A percentile compares a stretch with the other conserved stretches of the same genome.
Evolutionary conservation across 768 basidiomycete genomes (phyloP).

Genomic region (Mrakia blollopis): DNA sequence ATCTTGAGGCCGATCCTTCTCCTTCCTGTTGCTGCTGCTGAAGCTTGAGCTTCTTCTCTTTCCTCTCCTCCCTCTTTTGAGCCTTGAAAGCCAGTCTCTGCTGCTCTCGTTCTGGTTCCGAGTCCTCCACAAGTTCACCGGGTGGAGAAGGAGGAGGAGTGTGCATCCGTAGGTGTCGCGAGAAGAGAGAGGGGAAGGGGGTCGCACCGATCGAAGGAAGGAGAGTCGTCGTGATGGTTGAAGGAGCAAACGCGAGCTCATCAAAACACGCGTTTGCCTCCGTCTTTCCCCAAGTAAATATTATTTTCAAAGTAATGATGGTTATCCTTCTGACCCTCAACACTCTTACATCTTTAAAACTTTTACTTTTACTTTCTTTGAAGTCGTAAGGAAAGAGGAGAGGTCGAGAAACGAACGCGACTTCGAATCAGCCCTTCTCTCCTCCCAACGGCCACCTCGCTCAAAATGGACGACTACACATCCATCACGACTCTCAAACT

Average conservation of each 20-base stretch:
- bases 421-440: too few relatives aligned
- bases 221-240: background rate
- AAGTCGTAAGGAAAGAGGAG: too few relatives aligned
- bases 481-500: too few relatives aligned
- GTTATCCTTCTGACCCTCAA: too few relatives aligned
- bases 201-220: background rate
- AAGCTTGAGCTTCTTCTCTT: background rate
- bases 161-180: background rate
- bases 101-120: constrained; percentile 20
- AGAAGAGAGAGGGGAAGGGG: background rate
- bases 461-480: too few relatives aligned
- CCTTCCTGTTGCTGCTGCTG: background rate
- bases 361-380: too few relatives aligned
- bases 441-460: too few relatives aligned
- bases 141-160: background rate
- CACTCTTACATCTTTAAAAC: too few relatives aligned
- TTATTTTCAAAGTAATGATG: too few relatives aligned
- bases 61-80: background rate
- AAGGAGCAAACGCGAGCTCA: background rate
- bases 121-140: constrained; percentile 9
- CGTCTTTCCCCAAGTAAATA: too few relatives aligned
- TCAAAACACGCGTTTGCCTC: too few relatives aligned
- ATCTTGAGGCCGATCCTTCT: background rate
- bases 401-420: too few relatives aligned
- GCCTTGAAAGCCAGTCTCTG: background rate